A percentile compares a stretch with the other conserved stretches of the same genome.
Evolutionary conservation across 345 rosid genomes (phyloP).

Genomic region (Eucalyptus erythrocorys): DNA sequence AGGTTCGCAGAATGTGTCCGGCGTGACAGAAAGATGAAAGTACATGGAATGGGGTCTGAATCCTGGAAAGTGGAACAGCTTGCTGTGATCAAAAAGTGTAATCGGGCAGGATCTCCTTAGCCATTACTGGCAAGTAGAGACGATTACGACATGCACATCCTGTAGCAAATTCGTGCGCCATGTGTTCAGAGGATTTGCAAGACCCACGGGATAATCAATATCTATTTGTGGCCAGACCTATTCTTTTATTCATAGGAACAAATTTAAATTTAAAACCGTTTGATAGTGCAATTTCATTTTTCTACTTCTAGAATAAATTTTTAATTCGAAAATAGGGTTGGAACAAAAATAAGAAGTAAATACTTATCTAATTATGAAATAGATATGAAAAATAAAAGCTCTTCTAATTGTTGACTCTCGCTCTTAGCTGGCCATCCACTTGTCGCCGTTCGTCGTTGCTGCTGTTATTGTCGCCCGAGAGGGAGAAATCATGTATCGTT

Average conservation of each 20-base stretch:
- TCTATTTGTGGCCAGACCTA: too few relatives aligned
- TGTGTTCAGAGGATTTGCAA: neutral
- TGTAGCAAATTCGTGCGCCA: neutral
- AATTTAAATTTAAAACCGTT: too few relatives aligned
- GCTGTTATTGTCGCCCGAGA: accelerated
- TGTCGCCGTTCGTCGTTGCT: accelerated
- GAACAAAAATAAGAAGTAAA: too few relatives aligned
- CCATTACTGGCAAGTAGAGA: neutral
- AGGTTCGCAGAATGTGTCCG: neutral
- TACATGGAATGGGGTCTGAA: neutral
- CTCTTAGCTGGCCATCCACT: accelerated
- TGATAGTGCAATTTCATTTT: accelerated
- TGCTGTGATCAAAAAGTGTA: neutral
- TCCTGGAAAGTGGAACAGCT: neutral
- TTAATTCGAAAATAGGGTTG: accelerated
- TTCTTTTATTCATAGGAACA: too few relatives aligned
- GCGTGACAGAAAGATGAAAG: neutral
- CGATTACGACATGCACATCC: neutral
- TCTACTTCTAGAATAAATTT: accelerated
- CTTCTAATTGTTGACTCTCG: too few relatives aligned
- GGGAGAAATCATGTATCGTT: too few relatives aligned
- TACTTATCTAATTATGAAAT: too few relatives aligned
- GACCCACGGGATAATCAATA: too few relatives aligned
- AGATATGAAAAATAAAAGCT: too few relatives aligned
- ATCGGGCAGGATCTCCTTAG: too few relatives aligned